These are phyloP conservation scores for Suillus spraguei DNA, from an alignment of 768 basidiomycete genomes.

Conservation along the genomic window DNA sequence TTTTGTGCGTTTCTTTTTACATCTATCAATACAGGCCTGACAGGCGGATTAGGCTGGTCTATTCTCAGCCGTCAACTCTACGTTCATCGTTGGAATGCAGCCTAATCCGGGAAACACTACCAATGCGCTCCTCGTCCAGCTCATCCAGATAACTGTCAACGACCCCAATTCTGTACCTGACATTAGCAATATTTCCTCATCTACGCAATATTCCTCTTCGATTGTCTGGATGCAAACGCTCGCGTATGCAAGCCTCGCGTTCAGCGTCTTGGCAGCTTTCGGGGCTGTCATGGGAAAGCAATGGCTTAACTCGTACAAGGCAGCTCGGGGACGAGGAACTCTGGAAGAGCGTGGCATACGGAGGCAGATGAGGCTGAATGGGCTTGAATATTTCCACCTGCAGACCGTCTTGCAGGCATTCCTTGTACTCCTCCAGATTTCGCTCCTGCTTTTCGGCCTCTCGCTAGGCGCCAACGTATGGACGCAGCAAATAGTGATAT, in stretches of 20 bases:
- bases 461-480: not conserved
- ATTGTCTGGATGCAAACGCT: not conserved
- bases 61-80: slow-evolving; percentile 2
- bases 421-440: not conserved
- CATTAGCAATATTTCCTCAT: not conserved
- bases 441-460: not conserved
- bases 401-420: not conserved
- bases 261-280: not conserved
- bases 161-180: not conserved
- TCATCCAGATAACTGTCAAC: not conserved
- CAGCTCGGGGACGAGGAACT: not conserved
- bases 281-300: slow-evolving; percentile 1
- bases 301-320: slow-evolving; percentile 4
- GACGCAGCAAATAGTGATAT: not conserved
- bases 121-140: not conserved
- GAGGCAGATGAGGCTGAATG: slow-evolving; percentile 1
- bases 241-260: not conserved
- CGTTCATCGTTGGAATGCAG: slow-evolving; percentile 4
- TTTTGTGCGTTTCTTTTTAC: not conserved
- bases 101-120: slow-evolving; percentile 4
- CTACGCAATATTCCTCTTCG: not conserved
- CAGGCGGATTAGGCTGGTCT: not conserved
- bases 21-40: not conserved
- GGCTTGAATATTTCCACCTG: not conserved
- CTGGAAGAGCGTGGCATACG: not conserved